Percentiles rank a stretch among this genome's conserved stretches.
phyloP scores from a whole-genome alignment of 2,329 filamentous ascomycete species.

The Alternaria triticina region DNA sequence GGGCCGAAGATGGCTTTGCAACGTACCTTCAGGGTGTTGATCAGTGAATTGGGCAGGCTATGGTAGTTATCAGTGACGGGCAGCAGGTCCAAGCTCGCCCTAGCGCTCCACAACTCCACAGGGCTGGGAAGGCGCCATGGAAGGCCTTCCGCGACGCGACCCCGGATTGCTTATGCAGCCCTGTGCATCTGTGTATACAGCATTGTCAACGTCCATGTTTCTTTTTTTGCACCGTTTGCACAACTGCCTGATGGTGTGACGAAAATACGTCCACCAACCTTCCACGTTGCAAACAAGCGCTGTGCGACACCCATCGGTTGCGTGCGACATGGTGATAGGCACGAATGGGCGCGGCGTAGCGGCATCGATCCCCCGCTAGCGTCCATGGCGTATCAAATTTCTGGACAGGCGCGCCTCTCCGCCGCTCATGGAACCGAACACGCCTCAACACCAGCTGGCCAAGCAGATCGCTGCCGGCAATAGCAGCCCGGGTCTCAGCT shows the following conservation, averaged over 20 bases:
- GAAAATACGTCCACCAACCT: background rate
- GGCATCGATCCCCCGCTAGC: constrained; percentile 22
- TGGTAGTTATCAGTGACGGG: constrained; percentile 24
- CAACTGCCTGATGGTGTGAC: background rate
- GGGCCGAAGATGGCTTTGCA: constrained; percentile 10
- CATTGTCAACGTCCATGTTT: background rate
- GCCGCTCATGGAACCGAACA: constrained; percentile 46
- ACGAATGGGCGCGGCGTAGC: constrained; percentile 3
- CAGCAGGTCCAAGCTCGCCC: constrained; percentile 27
- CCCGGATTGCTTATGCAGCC: constrained; percentile 16
- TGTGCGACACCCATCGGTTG: constrained; percentile 1
- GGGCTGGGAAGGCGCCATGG: constrained; percentile 24
- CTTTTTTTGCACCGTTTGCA: background rate
- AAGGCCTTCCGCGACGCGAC: constrained; percentile 14
- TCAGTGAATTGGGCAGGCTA: constrained; percentile 6
- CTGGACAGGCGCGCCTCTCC: constrained; percentile 10
- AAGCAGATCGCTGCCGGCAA: constrained; percentile 41
- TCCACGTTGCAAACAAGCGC: background rate
- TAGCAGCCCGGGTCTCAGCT: constrained; percentile 46
- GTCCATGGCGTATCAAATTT: constrained; percentile 21
- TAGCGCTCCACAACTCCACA: constrained; percentile 26
- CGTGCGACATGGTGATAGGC: constrained; percentile 3
- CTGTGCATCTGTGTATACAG: background rate
- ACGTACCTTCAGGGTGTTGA: constrained; percentile 8
- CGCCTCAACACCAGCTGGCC: constrained; percentile 44